These are phyloP conservation scores for Leccinellum albellum DNA, from an alignment of 768 basidiomycete species.

Conservation along the genomic window DNA sequence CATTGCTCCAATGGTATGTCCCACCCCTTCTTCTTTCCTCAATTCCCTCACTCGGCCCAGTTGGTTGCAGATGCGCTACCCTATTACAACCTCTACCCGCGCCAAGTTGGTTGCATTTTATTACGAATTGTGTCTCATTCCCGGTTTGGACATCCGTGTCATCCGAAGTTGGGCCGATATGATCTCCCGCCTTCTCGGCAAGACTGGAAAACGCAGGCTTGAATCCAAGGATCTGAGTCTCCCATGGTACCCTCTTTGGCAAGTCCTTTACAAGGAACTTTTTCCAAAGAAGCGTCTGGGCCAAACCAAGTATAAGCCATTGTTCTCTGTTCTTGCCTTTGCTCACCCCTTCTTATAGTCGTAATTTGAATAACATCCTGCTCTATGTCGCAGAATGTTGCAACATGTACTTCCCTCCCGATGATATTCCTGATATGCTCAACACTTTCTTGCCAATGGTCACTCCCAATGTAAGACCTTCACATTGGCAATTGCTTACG, in stretches of 20 bases:
- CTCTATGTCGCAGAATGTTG: conserved; percentile 72
- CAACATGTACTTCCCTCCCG: conserved; percentile 63
- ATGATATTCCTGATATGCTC: conserved; percentile 69
- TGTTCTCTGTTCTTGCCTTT: background rate
- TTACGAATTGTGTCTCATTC: conserved; percentile 73
- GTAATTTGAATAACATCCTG: conserved; percentile 67
- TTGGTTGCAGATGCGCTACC: conserved; percentile 81
- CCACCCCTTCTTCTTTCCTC: background rate
- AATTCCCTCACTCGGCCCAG: conserved; percentile 35
- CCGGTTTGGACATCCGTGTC: conserved; percentile 70
- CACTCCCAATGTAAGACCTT: conserved; percentile 58
- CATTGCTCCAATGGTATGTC: conserved; percentile 69
- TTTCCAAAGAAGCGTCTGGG: conserved; percentile 65
- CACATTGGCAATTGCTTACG: background rate
- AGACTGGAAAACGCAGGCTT: conserved; percentile 66
- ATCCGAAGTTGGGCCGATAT: conserved; percentile 76
- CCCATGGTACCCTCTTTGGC: conserved; percentile 77
- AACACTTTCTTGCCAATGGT: conserved; percentile 64
- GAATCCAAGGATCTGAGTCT: conserved; percentile 64
- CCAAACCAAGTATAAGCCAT: conserved; percentile 51
- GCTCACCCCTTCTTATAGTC: conserved; percentile 31
- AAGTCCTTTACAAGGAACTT: conserved; percentile 64
- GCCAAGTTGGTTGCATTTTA: conserved; percentile 70
- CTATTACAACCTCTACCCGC: conserved; percentile 63
- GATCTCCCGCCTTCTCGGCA: conserved; percentile 67